Base-by-base conservation (phyloP, 2,329 filamentous ascomycete species). In the Paramyrothecium roridum region DNA sequence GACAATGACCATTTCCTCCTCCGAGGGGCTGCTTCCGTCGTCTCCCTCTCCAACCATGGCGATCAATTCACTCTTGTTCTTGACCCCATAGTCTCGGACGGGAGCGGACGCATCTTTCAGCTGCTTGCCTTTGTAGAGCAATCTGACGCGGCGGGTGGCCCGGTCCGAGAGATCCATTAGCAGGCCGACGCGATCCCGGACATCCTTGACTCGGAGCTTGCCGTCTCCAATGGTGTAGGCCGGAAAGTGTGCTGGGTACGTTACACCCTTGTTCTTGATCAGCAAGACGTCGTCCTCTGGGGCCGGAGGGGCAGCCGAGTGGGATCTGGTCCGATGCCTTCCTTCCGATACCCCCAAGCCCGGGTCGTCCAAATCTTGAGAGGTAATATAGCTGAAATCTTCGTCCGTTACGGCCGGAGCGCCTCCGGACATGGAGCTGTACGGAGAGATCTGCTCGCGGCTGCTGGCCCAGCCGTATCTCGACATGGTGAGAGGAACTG, bases 351-450 rank as follows among this genome's bases (percentile, higher is more conserved):
- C 67, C 66, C 70, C 70, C 60, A 68, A 62, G 57, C 67, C 71
- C 23, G 70, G 70, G 37, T 76, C 71, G 57, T 83, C 79, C 43
- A 92, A 71, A 65, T 93, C 89, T 64, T 90, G 84, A 26, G 86
- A 86, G n/a, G 89, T 91, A 67, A 93, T 92, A 76, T 93, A 93
- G 68, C 85, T 88, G 70, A 86, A 93, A 74, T 93, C 89, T 34
- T 87, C 83, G 62, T 91, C 88, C 63, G 84, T 89, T 57, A 93
- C 86, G 60, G 85, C 80, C 33, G 85, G 82, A 11, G 80, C 72
- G 46, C 78, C 76, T 48, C 75, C 76, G 40, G 74, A 70, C 56
- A 73, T 66, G 34, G 80, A 80, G 56, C 71, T 71, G 63, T 79
- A 84, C n/a, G 80, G 80, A 50, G 80, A 84, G 57, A 82, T 66